Conservation (phyloP, 129 eudicot genomes). For the Pulicaria dysenterica region DNA sequence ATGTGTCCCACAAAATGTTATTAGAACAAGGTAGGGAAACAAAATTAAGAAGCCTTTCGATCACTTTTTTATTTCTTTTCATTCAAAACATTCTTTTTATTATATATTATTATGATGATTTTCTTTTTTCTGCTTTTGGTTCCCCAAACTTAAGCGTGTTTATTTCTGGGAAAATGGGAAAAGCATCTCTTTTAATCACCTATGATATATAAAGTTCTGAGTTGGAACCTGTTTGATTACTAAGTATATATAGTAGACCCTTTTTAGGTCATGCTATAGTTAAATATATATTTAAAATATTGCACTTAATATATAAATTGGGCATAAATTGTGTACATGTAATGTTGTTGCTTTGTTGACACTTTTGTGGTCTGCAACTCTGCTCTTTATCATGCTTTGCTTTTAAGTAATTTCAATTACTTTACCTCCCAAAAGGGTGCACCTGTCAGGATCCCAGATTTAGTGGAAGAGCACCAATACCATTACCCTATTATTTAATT, state of each 20-base stretch:
- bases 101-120: too few relatives aligned
- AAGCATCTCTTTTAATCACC: background rate
- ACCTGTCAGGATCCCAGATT: conserved; percentile 35
- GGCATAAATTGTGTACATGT: background rate
- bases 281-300: background rate
- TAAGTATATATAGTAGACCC: background rate
- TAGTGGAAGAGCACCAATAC: conserved; percentile 39
- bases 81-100: too few relatives aligned
- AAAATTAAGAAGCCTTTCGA: too few relatives aligned
- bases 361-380: conserved; percentile 18
- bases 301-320: background rate
- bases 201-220: background rate
- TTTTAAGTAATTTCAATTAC: conserved; percentile 21
- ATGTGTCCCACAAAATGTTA: background rate
- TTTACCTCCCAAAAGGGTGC: conserved; percentile 33
- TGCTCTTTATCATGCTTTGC: conserved; percentile 30
- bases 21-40: too few relatives aligned
- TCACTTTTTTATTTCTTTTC: too few relatives aligned
- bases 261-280: conserved; percentile 9
- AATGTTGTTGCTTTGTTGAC: conserved; percentile 27
- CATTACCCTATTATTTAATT: background rate
- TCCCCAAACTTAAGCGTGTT: too few relatives aligned
- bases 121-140: too few relatives aligned
- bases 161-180: too few relatives aligned
- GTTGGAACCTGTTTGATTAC: background rate